Percentiles rank a stretch among this genome's conserved stretches.
Conservation (phyloP, 2,329 filamentous ascomycete species). For the Pseudocercospora pini-densiflorae region DNA sequence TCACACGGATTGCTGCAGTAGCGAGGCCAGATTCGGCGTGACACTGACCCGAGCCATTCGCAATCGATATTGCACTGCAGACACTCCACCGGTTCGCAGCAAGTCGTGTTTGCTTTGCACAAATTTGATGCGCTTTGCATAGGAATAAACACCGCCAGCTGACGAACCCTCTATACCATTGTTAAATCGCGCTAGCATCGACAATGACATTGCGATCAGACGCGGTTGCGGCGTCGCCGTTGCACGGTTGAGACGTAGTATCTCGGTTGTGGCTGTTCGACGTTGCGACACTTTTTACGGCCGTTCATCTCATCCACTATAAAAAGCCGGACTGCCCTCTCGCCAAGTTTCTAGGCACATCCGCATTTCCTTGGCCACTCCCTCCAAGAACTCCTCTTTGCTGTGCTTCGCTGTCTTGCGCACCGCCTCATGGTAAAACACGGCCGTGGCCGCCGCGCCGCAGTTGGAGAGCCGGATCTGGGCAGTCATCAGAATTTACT, state of each 20-base stretch:
- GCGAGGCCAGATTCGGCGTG: conserved; percentile 11
- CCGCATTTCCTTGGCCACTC: conserved; percentile 16
- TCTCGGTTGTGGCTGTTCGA: conserved; percentile 4
- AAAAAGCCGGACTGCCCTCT: conserved; percentile 6
- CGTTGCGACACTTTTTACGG: not conserved
- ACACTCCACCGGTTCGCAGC: conserved; percentile 18
- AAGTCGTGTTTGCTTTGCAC: not conserved
- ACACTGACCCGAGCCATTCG: conserved; percentile 14
- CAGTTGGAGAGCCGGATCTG: conserved; percentile 27
- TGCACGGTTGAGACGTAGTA: not conserved
- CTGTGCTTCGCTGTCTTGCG: conserved; percentile 17
- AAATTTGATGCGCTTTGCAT: not conserved
- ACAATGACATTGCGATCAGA: conserved; percentile 4
- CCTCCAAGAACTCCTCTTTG: conserved; percentile 7
- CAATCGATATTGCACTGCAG: not conserved
- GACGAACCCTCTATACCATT: not conserved
- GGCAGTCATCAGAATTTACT: conserved; percentile 10
- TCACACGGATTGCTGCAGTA: conserved; percentile 9
- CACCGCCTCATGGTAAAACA: conserved; percentile 4
- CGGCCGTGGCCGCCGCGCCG: conserved; percentile 20
- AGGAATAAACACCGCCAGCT: not conserved
- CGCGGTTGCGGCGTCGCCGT: conserved; percentile 1
- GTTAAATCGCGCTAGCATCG: not conserved
- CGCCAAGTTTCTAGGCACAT: conserved; percentile 19
- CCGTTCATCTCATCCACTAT: conserved; percentile 14